Evolutionary conservation across 352 stramenopile genomes (phyloP).

Genomic region (Globisporangium camurandrum): DNA sequence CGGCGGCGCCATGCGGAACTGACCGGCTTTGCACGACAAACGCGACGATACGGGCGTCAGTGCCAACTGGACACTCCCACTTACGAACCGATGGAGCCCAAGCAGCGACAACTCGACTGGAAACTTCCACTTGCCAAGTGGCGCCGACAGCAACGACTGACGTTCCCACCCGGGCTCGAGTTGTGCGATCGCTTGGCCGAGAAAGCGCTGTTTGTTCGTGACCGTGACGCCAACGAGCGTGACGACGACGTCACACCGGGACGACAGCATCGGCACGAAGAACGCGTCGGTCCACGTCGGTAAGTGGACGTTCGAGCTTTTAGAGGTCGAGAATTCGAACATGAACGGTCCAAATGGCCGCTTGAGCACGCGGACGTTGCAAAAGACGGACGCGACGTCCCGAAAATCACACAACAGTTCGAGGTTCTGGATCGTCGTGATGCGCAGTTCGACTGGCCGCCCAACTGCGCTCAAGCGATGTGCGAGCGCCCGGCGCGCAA

Average conservation of each 20-base stretch:
- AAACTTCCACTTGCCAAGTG: slow-evolving; percentile 75
- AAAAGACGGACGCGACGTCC: slow-evolving; percentile 58
- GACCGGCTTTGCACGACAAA: slow-evolving; percentile 61
- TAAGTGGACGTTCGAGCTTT: slow-evolving; percentile 45
- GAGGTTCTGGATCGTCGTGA: slow-evolving; percentile 35
- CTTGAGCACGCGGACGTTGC: slow-evolving; percentile 79
- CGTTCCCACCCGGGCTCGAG: slow-evolving; percentile 65
- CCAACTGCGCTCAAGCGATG: slow-evolving; percentile 45
- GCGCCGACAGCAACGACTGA: slow-evolving; percentile 21
- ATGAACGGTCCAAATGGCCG: slow-evolving; percentile 83
- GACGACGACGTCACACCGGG: slow-evolving; percentile 71
- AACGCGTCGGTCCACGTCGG: slow-evolving; percentile 58
- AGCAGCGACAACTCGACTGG: slow-evolving; percentile 62
- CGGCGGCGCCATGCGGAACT: slow-evolving; percentile 60
- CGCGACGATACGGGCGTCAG: slow-evolving; percentile 51
- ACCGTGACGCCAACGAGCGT: slow-evolving; percentile 65
- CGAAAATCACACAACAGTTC: slow-evolving; percentile 76
- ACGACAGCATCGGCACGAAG: slow-evolving; percentile 77
- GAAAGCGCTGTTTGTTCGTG: slow-evolving; percentile 42
- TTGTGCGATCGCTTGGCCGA: slow-evolving; percentile 53
- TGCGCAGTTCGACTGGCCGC: slow-evolving; percentile 48
- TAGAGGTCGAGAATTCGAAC: slow-evolving; percentile 71
- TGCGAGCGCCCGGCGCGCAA: slow-evolving; percentile 23
- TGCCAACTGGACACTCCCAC: slow-evolving; percentile 44
- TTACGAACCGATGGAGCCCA: slow-evolving; percentile 59